These are phyloP conservation scores for Phytophthora fragariaefolia DNA, from an alignment of 352 stramenopile genomes.

Conservation along the genomic window DNA sequence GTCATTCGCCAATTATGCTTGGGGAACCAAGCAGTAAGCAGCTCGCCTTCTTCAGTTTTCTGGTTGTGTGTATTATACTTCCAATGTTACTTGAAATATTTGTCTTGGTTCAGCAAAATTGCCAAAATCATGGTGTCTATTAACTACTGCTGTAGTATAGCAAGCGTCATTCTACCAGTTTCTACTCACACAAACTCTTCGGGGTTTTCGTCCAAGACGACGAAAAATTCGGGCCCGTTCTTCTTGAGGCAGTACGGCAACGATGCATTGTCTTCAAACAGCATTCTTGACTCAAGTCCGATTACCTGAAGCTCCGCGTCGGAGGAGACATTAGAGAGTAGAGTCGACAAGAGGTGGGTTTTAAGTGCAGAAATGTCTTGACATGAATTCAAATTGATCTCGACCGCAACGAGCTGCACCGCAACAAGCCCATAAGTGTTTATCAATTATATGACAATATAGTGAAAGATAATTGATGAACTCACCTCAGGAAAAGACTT, in stretches of 20 bases:
- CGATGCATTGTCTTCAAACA: conserved; percentile 26
- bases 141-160: neutral
- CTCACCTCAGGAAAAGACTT: conserved; percentile 44
- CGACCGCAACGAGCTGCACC: conserved; percentile 28
- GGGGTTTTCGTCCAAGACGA: conserved; percentile 31
- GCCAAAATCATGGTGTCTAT: neutral
- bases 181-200: conserved; percentile 30
- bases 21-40: conserved; percentile 18
- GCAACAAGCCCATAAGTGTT: too few relatives aligned
- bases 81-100: too few relatives aligned
- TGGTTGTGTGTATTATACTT: too few relatives aligned
- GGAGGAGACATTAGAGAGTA: conserved; percentile 17
- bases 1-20: conserved; percentile 33
- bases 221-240: conserved; percentile 38
- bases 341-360: conserved; percentile 18
- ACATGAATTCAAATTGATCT: conserved; percentile 29
- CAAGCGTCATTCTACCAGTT: neutral
- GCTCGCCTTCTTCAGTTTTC: too few relatives aligned
- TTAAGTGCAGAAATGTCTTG: conserved; percentile 29
- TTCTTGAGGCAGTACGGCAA: conserved; percentile 28
- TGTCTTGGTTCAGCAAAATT: neutral
- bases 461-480: too few relatives aligned
- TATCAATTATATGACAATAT: too few relatives aligned
- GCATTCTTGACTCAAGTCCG: conserved; percentile 17
- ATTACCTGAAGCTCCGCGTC: conserved; percentile 31